Evolutionary conservation across 2,329 filamentous ascomycete genomes (phyloP).

Genomic region (Thelonectria blattea): DNA sequence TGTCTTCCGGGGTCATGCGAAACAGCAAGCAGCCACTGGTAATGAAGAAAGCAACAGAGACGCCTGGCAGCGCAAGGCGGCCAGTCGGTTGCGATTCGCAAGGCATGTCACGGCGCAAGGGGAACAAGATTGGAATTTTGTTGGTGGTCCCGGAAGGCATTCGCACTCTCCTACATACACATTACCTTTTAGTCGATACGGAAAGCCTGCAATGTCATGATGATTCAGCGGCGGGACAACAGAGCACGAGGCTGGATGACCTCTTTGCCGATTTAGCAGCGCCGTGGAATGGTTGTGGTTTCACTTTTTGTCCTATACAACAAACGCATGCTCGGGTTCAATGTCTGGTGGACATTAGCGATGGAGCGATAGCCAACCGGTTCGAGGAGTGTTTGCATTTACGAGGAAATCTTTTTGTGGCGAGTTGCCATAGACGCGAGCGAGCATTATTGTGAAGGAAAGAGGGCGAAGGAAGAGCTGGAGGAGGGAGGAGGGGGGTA

Average conservation of each 20-base stretch:
- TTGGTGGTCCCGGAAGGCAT: slow-evolving; percentile 32
- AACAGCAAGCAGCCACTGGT: slow-evolving; percentile 34
- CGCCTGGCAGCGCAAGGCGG: slow-evolving; percentile 1
- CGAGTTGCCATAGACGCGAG: slow-evolving; percentile 12
- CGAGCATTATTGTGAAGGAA: neutral
- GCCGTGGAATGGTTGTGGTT: slow-evolving; percentile 26
- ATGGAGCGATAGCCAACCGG: slow-evolving; percentile 29
- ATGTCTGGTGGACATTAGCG: slow-evolving; percentile 36
- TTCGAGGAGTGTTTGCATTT: slow-evolving; percentile 26
- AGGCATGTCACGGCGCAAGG: slow-evolving; percentile 36
- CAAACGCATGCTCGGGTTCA: slow-evolving; percentile 35
- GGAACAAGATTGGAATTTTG: slow-evolving; percentile 35
- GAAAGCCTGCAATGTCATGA: slow-evolving; percentile 32
- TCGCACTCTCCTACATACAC: slow-evolving; percentile 34
- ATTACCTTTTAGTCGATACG: slow-evolving; percentile 26
- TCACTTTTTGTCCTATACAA: slow-evolving; percentile 37
- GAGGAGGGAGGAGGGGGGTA: neutral
- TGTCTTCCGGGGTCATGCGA: slow-evolving; percentile 31
- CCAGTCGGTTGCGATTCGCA: slow-evolving; percentile 12
- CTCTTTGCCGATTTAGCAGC: slow-evolving; percentile 21
- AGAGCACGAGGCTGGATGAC: slow-evolving; percentile 30
- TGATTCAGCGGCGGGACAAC: slow-evolving; percentile 21
- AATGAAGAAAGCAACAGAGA: slow-evolving; percentile 37
- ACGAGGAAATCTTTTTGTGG: slow-evolving; percentile 10
- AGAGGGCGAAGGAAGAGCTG: too few species aligned